Conservation (phyloP, 2,329 filamentous ascomycete species). For the Penicillium polonicum region DNA sequence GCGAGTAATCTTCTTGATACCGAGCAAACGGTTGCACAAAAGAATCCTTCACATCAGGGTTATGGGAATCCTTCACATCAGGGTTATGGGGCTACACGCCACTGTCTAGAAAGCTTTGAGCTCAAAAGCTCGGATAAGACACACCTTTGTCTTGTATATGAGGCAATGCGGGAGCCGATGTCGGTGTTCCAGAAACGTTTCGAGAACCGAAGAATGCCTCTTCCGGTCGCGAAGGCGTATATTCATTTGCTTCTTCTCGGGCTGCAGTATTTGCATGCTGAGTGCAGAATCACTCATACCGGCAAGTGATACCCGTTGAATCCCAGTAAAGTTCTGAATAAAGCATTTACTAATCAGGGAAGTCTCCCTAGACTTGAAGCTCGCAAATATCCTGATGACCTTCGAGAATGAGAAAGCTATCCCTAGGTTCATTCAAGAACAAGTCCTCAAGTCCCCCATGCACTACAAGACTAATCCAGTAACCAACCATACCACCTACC, state of each 20-base stretch:
- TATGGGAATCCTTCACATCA: slow-evolving; percentile 26
- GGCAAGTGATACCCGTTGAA: slow-evolving; percentile 21
- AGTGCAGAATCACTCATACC: slow-evolving; percentile 42
- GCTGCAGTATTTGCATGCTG: slow-evolving; percentile 44
- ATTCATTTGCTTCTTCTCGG: slow-evolving; percentile 38
- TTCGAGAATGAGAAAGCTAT: slow-evolving; percentile 27
- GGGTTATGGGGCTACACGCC: slow-evolving; percentile 17
- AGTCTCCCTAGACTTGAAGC: slow-evolving; percentile 38
- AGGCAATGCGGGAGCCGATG: slow-evolving; percentile 39
- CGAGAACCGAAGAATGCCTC: slow-evolving; percentile 25
- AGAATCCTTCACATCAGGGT: slow-evolving; percentile 28
- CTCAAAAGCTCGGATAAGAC: slow-evolving; percentile 24
- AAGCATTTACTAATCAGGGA: background rate
- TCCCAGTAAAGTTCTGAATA: background rate
- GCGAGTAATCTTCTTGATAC: slow-evolving; percentile 25
- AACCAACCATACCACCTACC: slow-evolving; percentile 31
- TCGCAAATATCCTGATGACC: slow-evolving; percentile 41
- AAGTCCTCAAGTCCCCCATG: slow-evolving; percentile 21
- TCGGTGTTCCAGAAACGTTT: slow-evolving; percentile 33
- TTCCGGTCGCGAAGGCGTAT: slow-evolving; percentile 32
- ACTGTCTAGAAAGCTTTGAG: slow-evolving; percentile 26
- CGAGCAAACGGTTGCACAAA: slow-evolving; percentile 28
- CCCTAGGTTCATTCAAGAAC: slow-evolving; percentile 18
- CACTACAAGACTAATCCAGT: slow-evolving; percentile 23
- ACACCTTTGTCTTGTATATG: slow-evolving; percentile 38